Evolutionary conservation across 805 yeast genomes (phyloP).

Genomic region (Candida germanica): DNA sequence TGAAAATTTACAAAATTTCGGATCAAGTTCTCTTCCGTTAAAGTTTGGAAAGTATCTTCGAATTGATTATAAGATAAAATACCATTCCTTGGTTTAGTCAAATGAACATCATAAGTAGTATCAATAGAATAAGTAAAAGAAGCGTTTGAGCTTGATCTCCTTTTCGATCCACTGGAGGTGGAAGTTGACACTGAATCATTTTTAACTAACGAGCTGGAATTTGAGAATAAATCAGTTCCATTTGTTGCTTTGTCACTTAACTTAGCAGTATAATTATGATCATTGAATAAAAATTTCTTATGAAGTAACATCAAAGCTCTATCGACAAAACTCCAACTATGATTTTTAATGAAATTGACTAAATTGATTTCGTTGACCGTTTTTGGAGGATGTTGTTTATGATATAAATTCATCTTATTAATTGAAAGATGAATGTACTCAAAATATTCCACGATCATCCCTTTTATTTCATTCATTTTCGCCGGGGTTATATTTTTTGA

Average conservation of each 20-base stretch:
- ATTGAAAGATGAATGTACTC: conserved; percentile 49
- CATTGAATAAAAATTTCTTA: conserved; percentile 34
- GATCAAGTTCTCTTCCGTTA: conserved; percentile 38
- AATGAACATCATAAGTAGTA: conserved; percentile 10
- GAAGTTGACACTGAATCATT: not conserved
- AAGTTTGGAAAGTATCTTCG: conserved; percentile 40
- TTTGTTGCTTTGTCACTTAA: not conserved
- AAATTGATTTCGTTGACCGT: conserved; percentile 42
- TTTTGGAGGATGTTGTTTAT: conserved; percentile 34
- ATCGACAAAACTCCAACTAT: conserved; percentile 53
- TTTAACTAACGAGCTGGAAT: conserved; percentile 1
- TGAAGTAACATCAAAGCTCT: conserved; percentile 46
- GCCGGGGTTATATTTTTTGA: conserved; percentile 39
- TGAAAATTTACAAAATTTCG: conserved; percentile 26
- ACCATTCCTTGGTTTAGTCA: conserved; percentile 21
- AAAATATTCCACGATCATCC: conserved; percentile 48
- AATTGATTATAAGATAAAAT: conserved; percentile 31
- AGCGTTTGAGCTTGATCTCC: conserved; percentile 7
- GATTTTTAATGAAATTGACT: conserved; percentile 45
- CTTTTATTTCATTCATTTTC: conserved; percentile 44
- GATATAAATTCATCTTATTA: conserved; percentile 31
- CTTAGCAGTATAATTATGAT: not conserved
- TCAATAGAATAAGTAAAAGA: conserved; percentile 4
- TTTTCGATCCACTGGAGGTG: not conserved
- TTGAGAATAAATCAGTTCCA: not conserved